Evolutionary conservation across 1,284 basidiomycete genomes (phyloP).

Genomic region (Puccinia triticina): DNA sequence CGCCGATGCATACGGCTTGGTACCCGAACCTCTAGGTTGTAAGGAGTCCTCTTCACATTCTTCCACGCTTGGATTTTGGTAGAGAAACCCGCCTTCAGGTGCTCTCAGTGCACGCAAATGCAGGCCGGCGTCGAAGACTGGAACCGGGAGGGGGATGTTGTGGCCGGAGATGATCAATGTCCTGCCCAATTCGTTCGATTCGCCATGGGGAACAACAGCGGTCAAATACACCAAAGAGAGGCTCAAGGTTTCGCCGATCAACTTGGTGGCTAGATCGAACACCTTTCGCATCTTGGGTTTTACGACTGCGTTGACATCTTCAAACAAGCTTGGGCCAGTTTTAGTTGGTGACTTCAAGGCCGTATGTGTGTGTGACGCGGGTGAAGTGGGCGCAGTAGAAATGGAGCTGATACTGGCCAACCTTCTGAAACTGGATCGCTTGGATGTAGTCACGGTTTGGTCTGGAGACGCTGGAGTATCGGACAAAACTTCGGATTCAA

Average conservation of each 20-base stretch:
- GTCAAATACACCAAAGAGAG: constrained; percentile 56
- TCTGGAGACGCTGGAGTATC: constrained; percentile 14
- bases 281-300: constrained; percentile 55
- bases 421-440: constrained; percentile 2
- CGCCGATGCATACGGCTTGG: constrained; percentile 52
- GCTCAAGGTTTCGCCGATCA: constrained; percentile 55
- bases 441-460: neutral
- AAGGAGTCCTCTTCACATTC: constrained; percentile 35
- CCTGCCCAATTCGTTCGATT: constrained; percentile 18
- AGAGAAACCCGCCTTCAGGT: constrained; percentile 57
- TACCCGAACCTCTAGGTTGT: neutral
- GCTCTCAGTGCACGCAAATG: constrained; percentile 56
- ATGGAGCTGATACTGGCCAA: neutral
- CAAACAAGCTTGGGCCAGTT: constrained; percentile 38
- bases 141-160: constrained; percentile 55
- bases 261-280: constrained; percentile 55
- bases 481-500: constrained; percentile 20
- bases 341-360: neutral
- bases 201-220: constrained; percentile 29
- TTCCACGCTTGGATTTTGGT: constrained; percentile 54
- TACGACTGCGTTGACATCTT: constrained; percentile 3
- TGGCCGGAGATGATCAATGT: constrained; percentile 54
- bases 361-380: neutral
- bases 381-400: constrained; percentile 28
- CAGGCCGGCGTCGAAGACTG: constrained; percentile 56